Evolutionary conservation across 208 protist genomes (phyloP).

Genomic region (Crithidia thermophila): DNA sequence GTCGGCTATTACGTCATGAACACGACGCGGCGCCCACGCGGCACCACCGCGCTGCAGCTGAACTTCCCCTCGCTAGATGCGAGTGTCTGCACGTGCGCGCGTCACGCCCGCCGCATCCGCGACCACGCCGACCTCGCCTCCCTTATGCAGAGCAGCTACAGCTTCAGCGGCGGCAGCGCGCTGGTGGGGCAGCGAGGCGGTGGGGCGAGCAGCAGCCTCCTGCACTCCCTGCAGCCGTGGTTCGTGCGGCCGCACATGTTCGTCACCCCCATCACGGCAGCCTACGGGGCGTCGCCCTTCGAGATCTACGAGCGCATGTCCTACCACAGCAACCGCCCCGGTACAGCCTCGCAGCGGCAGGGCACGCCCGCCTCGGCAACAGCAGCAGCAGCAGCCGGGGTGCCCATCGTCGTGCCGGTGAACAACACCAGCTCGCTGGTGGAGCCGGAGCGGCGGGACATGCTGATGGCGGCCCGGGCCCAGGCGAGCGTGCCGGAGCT

Average conservation of each 20-base stretch:
- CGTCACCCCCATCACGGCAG: slow-evolving; percentile 36
- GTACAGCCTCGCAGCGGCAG: not conserved
- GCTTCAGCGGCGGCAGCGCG: not conserved
- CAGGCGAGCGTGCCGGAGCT: slow-evolving; percentile 11
- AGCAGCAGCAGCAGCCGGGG: not conserved
- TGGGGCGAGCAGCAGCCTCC: slow-evolving; percentile 10
- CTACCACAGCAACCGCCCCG: slow-evolving; percentile 19
- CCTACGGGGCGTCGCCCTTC: slow-evolving; percentile 42
- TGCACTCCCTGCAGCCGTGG: slow-evolving; percentile 61
- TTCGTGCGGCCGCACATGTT: slow-evolving; percentile 70
- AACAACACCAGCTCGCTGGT: slow-evolving; percentile 29
- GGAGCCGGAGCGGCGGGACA: slow-evolving; percentile 27
- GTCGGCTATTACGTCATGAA: slow-evolving; percentile 18
- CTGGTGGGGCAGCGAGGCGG: not conserved
- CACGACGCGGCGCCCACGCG: not conserved
- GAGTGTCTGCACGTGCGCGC: slow-evolving; percentile 38
- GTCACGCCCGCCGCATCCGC: slow-evolving; percentile 18
- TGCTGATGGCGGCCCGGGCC: slow-evolving; percentile 14
- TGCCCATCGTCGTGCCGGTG: not conserved
- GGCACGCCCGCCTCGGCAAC: not conserved
- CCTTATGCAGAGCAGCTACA: slow-evolving; percentile 25
- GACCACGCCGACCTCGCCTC: slow-evolving; percentile 17
- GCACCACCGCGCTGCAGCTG: slow-evolving; percentile 27
- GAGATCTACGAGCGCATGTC: slow-evolving; percentile 47
- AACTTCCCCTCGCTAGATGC: slow-evolving; percentile 63